A percentile compares a stretch with the other conserved stretches of the same genome.
phyloP scores from a whole-genome alignment of 2,329 filamentous ascomycete species.

The Trichophyton schoenleinii region DNA sequence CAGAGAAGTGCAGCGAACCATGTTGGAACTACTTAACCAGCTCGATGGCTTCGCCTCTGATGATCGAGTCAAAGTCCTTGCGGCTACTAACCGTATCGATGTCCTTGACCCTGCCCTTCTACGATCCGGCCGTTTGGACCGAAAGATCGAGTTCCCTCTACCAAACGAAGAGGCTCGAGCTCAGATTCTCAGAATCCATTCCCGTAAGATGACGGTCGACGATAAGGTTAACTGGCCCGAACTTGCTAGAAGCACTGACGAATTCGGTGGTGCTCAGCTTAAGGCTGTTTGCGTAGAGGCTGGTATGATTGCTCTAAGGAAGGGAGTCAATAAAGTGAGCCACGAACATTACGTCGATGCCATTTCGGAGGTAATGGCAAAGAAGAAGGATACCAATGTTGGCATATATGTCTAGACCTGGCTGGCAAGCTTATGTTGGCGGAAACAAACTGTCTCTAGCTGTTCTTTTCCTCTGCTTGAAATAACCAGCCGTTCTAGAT shows the following conservation, averaged over 20 bases:
- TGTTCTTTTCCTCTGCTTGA: neutral
- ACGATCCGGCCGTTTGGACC: conserved; percentile 80
- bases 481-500: neutral
- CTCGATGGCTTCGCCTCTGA: conserved; percentile 95
- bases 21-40: conserved; percentile 97
- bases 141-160: conserved; percentile 96
- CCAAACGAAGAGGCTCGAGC: conserved; percentile 96
- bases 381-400: conserved; percentile 72
- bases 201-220: conserved; percentile 94
- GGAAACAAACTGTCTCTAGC: neutral
- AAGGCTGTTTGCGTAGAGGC: conserved; percentile 98
- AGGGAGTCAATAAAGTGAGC: conserved; percentile 89
- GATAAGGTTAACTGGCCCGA: conserved; percentile 91
- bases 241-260: conserved; percentile 88
- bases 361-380: conserved; percentile 73
- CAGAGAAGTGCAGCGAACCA: conserved; percentile 93
- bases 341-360: conserved; percentile 99
- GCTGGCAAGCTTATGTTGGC: conserved; percentile 3
- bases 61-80: conserved; percentile 90
- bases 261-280: conserved; percentile 93
- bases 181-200: conserved; percentile 95
- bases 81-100: conserved; percentile 87
- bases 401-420: conserved; percentile 31
- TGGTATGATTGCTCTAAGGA: conserved; percentile 93
- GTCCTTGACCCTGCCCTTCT: conserved; percentile 85